Conservation (phyloP, 1,284 basidiomycete genomes). For the Xerocomus nothofagi region DNA sequence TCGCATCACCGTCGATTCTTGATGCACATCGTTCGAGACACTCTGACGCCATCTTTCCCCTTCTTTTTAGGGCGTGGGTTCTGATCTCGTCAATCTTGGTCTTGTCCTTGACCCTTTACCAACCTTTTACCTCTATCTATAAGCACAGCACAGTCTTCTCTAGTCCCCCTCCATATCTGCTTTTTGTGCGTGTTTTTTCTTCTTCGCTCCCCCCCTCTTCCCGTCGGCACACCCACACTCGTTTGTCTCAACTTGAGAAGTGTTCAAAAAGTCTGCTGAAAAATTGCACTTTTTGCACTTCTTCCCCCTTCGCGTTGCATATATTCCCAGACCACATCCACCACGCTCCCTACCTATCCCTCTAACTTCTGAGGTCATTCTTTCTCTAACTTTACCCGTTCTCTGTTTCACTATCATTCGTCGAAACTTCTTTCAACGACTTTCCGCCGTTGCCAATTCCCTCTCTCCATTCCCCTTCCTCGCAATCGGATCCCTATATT, state of each 20-base stretch:
- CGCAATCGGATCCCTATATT: slow-evolving; percentile 22
- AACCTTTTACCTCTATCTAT: slow-evolving; percentile 44
- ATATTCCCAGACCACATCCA: slow-evolving; percentile 26
- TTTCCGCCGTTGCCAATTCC: slow-evolving; percentile 43
- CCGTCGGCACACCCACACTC: slow-evolving; percentile 28
- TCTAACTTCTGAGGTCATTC: slow-evolving; percentile 33
- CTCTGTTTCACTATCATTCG: slow-evolving; percentile 39
- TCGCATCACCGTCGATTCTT: neutral
- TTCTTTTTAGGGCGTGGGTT: slow-evolving; percentile 31
- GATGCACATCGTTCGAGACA: neutral
- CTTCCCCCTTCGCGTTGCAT: slow-evolving; percentile 26
- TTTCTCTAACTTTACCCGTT: slow-evolving; percentile 43
- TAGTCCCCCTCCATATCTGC: slow-evolving; percentile 27
- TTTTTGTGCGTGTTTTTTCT: slow-evolving; percentile 56
- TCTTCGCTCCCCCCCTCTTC: slow-evolving; percentile 20
- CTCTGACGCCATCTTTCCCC: slow-evolving; percentile 6
- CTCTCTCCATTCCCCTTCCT: slow-evolving; percentile 35
- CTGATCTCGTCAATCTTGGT: slow-evolving; percentile 41
- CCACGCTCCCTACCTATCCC: slow-evolving; percentile 34
- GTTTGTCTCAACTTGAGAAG: slow-evolving; percentile 30
- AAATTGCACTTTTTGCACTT: slow-evolving; percentile 32
- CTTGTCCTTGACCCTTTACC: slow-evolving; percentile 38
- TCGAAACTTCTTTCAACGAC: slow-evolving; percentile 36
- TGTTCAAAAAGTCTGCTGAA: slow-evolving; percentile 30
- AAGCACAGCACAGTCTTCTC: slow-evolving; percentile 41